These are phyloP conservation scores for Ceriops decandra DNA, from an alignment of 345 rosid genomes.

Conservation along the genomic window DNA sequence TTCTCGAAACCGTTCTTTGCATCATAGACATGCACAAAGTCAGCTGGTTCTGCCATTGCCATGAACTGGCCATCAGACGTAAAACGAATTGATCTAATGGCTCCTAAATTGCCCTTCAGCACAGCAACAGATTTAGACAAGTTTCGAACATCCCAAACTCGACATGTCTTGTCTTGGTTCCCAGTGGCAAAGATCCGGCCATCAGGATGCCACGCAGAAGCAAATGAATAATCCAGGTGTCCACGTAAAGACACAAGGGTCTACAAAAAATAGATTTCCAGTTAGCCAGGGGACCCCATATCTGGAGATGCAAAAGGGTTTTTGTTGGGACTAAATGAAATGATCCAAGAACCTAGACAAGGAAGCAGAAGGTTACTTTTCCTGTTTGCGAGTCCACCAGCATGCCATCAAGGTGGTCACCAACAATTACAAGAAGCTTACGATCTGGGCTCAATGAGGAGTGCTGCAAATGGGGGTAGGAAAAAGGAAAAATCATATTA, in stretches of 20 bases:
- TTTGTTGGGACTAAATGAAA: not conserved
- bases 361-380: constrained; percentile 27
- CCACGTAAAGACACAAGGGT: constrained; percentile 37
- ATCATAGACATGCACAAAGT: constrained; percentile 57
- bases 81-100: constrained; percentile 53
- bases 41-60: constrained; percentile 67
- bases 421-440: constrained; percentile 46
- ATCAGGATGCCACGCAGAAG: constrained; percentile 63
- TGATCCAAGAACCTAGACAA: not conserved
- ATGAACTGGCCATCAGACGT: constrained; percentile 53
- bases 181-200: constrained; percentile 57
- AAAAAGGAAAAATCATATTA: not conserved
- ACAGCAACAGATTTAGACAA: constrained; percentile 49
- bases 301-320: not conserved
- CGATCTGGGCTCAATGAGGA: constrained; percentile 53
- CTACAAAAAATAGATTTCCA: constrained; percentile 30
- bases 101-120: constrained; percentile 58
- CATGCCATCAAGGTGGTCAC: constrained; percentile 45
- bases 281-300: constrained; percentile 9
- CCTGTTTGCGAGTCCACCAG: constrained; percentile 51
- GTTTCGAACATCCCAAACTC: constrained; percentile 53
- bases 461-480: constrained; percentile 31
- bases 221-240: constrained; percentile 59
- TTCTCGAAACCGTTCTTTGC: constrained; percentile 48
- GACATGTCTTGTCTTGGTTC: constrained; percentile 66